A percentile compares a stretch with the other conserved stretches of the same genome.
These are phyloP conservation scores for Teunomyces cretensis DNA, from an alignment of 805 yeast genomes.

Conservation along the genomic window DNA sequence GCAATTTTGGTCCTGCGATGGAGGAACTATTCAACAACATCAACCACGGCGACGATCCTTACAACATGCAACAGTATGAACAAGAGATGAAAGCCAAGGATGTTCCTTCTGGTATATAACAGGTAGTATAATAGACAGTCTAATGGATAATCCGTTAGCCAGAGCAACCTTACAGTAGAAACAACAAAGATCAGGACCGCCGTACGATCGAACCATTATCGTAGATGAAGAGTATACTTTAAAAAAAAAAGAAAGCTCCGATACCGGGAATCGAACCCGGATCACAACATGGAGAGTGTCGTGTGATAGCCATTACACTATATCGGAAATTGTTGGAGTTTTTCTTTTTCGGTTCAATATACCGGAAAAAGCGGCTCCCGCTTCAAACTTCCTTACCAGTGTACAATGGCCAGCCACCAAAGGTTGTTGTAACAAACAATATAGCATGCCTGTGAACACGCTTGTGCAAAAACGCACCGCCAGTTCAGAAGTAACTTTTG, in stretches of 20 bases:
- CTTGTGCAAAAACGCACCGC: too few species aligned
- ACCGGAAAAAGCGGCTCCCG: not conserved
- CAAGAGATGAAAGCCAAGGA: not conserved
- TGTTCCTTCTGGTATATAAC: not conserved
- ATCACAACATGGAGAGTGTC: conserved; percentile 25
- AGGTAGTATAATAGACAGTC: not conserved
- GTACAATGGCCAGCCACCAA: too few species aligned
- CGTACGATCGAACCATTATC: too few species aligned
- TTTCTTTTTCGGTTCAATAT: not conserved
- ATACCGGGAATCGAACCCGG: conserved; percentile 22
- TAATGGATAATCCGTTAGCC: too few species aligned
- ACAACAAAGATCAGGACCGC: too few species aligned
- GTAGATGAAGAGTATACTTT: too few species aligned
- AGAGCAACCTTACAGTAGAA: too few species aligned
- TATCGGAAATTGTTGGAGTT: conserved; percentile 14
- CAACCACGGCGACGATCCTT: not conserved
- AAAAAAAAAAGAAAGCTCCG: conserved; percentile 13
- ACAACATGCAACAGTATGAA: not conserved
- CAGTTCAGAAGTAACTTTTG: too few species aligned
- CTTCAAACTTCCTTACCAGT: too few species aligned
- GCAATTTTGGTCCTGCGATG: conserved; percentile 2
- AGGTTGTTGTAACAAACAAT: too few species aligned
- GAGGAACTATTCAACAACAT: conserved; percentile 5
- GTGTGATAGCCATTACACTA: conserved; percentile 30
- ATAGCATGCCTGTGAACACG: too few species aligned